Conservation (phyloP, 1,284 basidiomycete genomes). For the Sphagnurus paluster region DNA sequence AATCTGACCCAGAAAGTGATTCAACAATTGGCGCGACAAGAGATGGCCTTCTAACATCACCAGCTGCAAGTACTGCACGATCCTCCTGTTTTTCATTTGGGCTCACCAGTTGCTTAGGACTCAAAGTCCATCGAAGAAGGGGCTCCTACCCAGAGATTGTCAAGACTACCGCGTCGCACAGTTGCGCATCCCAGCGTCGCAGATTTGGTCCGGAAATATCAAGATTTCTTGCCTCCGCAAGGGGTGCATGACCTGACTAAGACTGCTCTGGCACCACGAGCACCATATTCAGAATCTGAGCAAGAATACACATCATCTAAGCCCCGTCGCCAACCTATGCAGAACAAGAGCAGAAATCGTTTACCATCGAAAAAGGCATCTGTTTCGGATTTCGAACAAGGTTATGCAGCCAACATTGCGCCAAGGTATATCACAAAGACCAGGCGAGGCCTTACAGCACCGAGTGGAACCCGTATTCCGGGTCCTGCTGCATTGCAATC, state of each 20-base stretch:
- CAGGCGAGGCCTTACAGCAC: conserved; percentile 41
- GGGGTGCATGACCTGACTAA: conserved; percentile 69
- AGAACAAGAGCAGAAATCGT: conserved; percentile 50
- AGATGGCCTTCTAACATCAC: conserved; percentile 23
- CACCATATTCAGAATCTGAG: conserved; percentile 65
- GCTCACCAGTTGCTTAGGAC: conserved; percentile 7
- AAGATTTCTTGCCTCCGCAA: conserved; percentile 71
- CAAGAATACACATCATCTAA: conserved; percentile 52
- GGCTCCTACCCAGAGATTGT: conserved; percentile 36
- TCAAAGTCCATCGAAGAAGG: conserved; percentile 21
- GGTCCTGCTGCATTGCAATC: conserved; percentile 57
- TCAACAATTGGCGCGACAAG: conserved; percentile 84
- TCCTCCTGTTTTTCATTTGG: neutral
- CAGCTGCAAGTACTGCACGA: conserved; percentile 11
- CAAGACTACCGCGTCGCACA: conserved; percentile 71
- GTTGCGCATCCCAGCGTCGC: conserved; percentile 70
- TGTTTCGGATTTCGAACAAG: conserved; percentile 83
- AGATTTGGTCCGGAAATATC: conserved; percentile 83
- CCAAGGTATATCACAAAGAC: conserved; percentile 62
- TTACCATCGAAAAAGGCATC: conserved; percentile 56
- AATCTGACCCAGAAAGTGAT: conserved; percentile 76
- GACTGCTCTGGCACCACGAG: conserved; percentile 61
- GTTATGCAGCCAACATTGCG: conserved; percentile 87
- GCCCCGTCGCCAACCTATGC: conserved; percentile 35
- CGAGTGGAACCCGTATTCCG: conserved; percentile 47